phyloP scores from a whole-genome alignment of 2,329 filamentous ascomycete species.

The Tolypocladium inflatum region DNA sequence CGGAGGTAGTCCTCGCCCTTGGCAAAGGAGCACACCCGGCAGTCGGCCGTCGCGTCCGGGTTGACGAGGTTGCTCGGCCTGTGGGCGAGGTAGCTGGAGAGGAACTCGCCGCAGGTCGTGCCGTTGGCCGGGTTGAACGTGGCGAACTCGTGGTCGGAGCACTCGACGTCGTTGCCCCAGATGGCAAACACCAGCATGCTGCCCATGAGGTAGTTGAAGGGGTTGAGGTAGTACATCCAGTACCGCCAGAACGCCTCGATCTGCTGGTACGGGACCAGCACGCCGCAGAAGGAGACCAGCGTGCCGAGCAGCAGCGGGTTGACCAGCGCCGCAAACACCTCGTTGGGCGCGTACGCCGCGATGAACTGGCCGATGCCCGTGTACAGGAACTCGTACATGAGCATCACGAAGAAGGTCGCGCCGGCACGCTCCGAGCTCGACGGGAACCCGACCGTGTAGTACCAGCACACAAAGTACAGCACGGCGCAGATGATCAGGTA shows the following conservation, averaged over 20 bases:
- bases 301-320: constrained; percentile 47
- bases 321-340: constrained; percentile 46
- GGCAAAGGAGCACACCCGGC: constrained; percentile 52
- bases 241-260: constrained; percentile 59
- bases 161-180: constrained; percentile 37
- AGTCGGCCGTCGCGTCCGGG: constrained; percentile 44
- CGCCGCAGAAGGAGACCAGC: constrained; percentile 64
- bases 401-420: constrained; percentile 42
- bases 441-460: constrained; percentile 46
- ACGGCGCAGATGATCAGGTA: constrained; percentile 34
- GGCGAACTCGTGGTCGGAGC: constrained; percentile 38
- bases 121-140: constrained; percentile 38
- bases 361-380: constrained; percentile 53
- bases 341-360: constrained; percentile 53
- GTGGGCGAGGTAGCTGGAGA: constrained; percentile 38
- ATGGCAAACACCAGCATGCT: constrained; percentile 42
- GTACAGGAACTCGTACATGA: constrained; percentile 52
- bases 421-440: constrained; percentile 35
- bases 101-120: constrained; percentile 49
- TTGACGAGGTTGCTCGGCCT: constrained; percentile 44
- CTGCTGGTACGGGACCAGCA: constrained; percentile 56
- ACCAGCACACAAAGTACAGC: constrained; percentile 46
- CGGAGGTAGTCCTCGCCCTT: constrained; percentile 49
- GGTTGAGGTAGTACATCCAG: constrained; percentile 55
- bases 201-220: constrained; percentile 53